Base-by-base conservation (phyloP, 176 grass and related monocot species). In the Avena eriantha region DNA sequence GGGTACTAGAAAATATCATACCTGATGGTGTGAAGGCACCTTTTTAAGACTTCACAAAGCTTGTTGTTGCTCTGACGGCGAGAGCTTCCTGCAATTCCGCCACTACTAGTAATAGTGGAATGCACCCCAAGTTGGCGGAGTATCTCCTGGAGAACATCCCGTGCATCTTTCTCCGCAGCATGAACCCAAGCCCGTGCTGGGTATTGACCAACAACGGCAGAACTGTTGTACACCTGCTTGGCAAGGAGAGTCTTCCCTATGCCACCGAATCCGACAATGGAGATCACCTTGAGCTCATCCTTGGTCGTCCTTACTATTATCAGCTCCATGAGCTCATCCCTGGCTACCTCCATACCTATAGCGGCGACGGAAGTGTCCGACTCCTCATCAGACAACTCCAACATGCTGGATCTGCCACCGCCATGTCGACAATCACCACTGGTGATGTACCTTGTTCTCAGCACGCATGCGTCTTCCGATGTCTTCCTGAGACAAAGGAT, bases 191-290 rank as follows among this genome's bases (percentile, higher is more conserved):
- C 69, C 21, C 69, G 69, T 46, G 69, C 69, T 72, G 19, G 10
- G 39, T 72, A 72, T 22, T 23, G 9, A 0, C 21, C 41, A 43
- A 46, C 69, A 46, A 43, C 12, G 21, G 19, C 61, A 0, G 23
- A 24, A 65, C 24, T 72, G 39, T 46, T 46, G 21, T 72, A 72
- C 39, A 46, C 39, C 22, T 73, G 21, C 69, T 23, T 73, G 19
- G 69, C 21, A 7, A 73, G 69, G 39, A 73, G 69, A 73, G 69
- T 73, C 11, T 73, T 73, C 21, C 69, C 41, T 73, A 73, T 73
- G 2, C 69, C 41, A 47, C 39, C 21, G 5, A 73, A 73, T 7
- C 69, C 69, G 10, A 73, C 69, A 73, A 73, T 45, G 69, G 69
- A 47, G 39, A 73, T 73, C 41, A 73, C 69, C 5, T 73, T 73